Evolutionary conservation across 2,329 filamentous ascomycete genomes (phyloP), one percentile per base, ranked within the genome.

Genomic region (Penicillium sp.): DNA sequence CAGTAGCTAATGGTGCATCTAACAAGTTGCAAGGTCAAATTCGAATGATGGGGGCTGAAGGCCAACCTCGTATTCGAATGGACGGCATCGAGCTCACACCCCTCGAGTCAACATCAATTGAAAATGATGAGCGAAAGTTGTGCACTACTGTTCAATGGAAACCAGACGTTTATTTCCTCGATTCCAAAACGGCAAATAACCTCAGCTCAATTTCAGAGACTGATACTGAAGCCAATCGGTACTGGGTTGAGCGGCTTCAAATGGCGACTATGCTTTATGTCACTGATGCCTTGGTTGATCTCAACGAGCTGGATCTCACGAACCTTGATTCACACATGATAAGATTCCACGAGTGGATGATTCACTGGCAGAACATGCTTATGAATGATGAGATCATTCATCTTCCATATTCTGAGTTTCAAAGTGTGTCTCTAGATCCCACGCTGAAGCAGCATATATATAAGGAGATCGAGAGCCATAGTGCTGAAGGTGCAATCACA

Each of bases 291-390:
- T 55, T 72, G 25, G 26, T 51, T 12, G 54, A 59, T 6, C 49
- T 71, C 6, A 29, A 56, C 11, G 55, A 47, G 5, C 14, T 61
- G 4, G 53, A 69, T 20, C 9, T 56, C 4, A 40, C 40, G 25
- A 44, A 33, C 1, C 56, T 69, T n/a, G 63, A 69, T 27, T 49
- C 54, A 0, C 69, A 73, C 49, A 58, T 67, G 22, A 63, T 33
- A 27, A 65, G 61, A 45, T 73, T 68, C 46, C 63, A 69, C 26
- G 59, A 70, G 6, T 72, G 69, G 65, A 58, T 73, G 57, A 47
- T 63, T 20, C 55, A 66, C 20, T 46, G 60, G n/a, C 57, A 53
- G n/a, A 43, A 50, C 1, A 49, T 62, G 15, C 46, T 71, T 4
- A 15, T 58, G 7, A 53, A 54, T 6, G 50, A 69, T 49, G 40